Percentiles rank a stretch among this genome's conserved stretches.
phyloP scores from a whole-genome alignment of 345 rosid genomes.

The Sonneratia alba region DNA sequence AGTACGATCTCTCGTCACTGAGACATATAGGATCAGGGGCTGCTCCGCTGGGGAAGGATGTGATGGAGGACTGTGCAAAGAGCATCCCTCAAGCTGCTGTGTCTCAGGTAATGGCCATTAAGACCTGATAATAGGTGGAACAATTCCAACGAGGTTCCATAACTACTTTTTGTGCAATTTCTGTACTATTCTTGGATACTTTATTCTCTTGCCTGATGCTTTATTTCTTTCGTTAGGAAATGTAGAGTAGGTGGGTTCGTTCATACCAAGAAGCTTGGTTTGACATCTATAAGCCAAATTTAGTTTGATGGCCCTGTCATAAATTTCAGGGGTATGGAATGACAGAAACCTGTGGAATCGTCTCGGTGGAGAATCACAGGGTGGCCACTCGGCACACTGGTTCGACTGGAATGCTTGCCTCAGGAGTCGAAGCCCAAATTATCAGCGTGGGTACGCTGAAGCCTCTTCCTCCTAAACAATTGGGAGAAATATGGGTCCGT shows the following conservation, averaged over 20 bases:
- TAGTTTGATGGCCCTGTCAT: neutral
- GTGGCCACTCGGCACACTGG: constrained; percentile 43
- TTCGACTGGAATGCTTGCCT: constrained; percentile 56
- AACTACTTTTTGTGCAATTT: neutral
- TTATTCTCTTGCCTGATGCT: no score
- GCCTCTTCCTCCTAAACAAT: constrained; percentile 66
- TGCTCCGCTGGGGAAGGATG: constrained; percentile 81
- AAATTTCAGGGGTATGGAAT: constrained; percentile 71
- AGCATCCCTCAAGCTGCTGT: constrained; percentile 45
- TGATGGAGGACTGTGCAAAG: constrained; percentile 69
- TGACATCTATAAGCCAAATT: neutral
- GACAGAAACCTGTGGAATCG: constrained; percentile 72
- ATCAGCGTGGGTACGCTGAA: constrained; percentile 47
- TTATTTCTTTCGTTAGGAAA: neutral
- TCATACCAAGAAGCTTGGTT: neutral
- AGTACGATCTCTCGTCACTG: constrained; percentile 61
- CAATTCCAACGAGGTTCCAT: neutral
- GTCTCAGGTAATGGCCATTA: constrained; percentile 41
- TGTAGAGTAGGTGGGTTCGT: neutral
- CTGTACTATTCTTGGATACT: neutral
- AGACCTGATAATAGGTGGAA: neutral
- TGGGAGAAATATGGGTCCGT: constrained; percentile 83
- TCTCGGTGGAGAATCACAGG: constrained; percentile 49
- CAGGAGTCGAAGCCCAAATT: constrained; percentile 72
- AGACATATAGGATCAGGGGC: constrained; percentile 69